Base-by-base conservation (phyloP, 139 green algal genomes). In the Chlorella sorokiniana region DNA sequence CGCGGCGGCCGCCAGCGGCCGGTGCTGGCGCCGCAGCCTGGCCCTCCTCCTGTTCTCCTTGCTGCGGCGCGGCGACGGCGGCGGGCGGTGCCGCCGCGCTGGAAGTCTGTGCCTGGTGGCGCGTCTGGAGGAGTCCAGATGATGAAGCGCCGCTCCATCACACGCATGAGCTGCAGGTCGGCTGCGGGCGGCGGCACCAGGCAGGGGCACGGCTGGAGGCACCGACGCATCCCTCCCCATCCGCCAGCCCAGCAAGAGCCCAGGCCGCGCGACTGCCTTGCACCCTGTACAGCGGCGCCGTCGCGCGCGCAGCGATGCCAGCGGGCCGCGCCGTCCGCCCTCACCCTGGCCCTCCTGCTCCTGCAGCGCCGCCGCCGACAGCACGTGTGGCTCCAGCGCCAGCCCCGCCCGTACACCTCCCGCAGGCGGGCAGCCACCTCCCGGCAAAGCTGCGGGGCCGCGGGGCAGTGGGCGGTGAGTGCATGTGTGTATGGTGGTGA, bases 121-220 rank as follows among this genome's bases (percentile, higher is more conserved):
- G 52, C 31, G 11, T 79, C 73, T 42, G 38, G 18, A 0, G 73
- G 73, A 0, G 38, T 61, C 78, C 78, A 84, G 29, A 84, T 84
- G 78, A 84, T 78, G 78, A 84, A 84, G 18, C 78, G 78, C n/a
- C 78, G 64, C 78, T 84, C 64, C 65, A 79, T 79, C 3, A 69
- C 52, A 2, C 78, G 64, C 78, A 84, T 70, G 29, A 45, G 78
- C 45, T 84, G 78, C 42, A 83, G 38, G 41, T 83, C 64, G 14
- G 65, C 78, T 83, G 78, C 69, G 54, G n/a, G n/a, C 7, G 9
- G 42, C 51, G 38, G 20, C 45, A 51, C 16, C n/a, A n/a, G n/a
- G n/a, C n/a, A n/a, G n/a, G n/a, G n/a, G n/a, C n/a, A n/a, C n/a
- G n/a, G n/a, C n/a, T n/a, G n/a, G n/a, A n/a, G n/a, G n/a, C n/a